Conservation (phyloP, 768 basidiomycete genomes). For the Hortiboletus flavorubellus region DNA sequence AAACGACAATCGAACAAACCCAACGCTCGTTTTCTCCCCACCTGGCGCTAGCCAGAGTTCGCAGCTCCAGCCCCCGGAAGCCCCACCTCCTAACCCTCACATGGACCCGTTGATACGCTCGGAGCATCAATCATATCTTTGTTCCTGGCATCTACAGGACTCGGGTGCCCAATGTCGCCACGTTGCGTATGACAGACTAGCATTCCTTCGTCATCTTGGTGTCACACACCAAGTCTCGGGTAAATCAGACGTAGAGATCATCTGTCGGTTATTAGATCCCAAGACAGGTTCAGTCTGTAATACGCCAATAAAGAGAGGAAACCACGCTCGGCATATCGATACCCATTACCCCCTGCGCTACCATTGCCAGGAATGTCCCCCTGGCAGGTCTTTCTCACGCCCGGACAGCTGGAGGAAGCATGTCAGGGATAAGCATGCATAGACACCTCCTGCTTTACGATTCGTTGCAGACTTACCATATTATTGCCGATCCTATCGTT, state of each 20-base stretch:
- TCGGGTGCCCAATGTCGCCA: not conserved
- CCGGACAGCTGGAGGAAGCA: constrained; percentile 17
- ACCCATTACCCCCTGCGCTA: constrained; percentile 17
- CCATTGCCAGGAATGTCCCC: constrained; percentile 11
- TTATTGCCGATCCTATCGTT: not conserved
- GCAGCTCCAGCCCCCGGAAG: not conserved
- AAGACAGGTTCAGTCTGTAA: constrained; percentile 5
- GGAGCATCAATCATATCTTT: not conserved
- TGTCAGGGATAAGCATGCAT: constrained; percentile 6
- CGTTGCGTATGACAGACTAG: not conserved
- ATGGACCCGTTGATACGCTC: not conserved
- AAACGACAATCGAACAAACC: no score
- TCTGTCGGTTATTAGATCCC: constrained; percentile 12
- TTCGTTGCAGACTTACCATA: not conserved
- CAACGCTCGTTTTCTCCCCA: no score
- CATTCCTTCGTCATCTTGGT: constrained; percentile 19
- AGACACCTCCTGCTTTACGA: not conserved
- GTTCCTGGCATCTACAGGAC: constrained; percentile 11
- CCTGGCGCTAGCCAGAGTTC: not conserved
- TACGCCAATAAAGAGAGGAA: constrained; percentile 2
- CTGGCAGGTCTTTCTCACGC: constrained; percentile 20
- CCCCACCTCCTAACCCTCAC: not conserved
- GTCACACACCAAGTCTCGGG: constrained; percentile 14
- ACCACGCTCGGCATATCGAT: constrained; percentile 17
- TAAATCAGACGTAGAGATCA: not conserved